Conservation (phyloP, 768 basidiomycete genomes). For the Hygrophoropsis aurantiaca region DNA sequence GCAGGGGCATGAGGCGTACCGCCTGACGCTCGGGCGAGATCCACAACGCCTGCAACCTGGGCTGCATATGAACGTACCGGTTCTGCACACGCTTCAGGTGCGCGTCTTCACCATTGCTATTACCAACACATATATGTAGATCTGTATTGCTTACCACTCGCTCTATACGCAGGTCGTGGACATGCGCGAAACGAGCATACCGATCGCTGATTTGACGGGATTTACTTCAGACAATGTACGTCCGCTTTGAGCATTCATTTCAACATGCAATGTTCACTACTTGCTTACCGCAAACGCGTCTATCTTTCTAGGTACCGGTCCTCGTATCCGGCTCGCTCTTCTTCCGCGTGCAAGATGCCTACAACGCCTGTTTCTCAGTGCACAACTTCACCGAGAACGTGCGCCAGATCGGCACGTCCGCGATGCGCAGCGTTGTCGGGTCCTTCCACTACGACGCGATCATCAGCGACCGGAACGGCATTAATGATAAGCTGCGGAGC, state of each 20-base stretch:
- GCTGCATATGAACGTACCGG: slow-evolving; percentile 43
- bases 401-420: slow-evolving; percentile 52
- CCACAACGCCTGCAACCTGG: slow-evolving; percentile 48
- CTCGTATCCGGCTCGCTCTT: slow-evolving; percentile 54
- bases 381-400: slow-evolving; percentile 50
- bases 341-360: slow-evolving; percentile 50
- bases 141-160: neutral
- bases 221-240: slow-evolving; percentile 34
- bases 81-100: slow-evolving; percentile 35
- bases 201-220: slow-evolving; percentile 36
- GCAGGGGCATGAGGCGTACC: slow-evolving; percentile 55
- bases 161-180: slow-evolving; percentile 37
- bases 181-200: slow-evolving; percentile 46
- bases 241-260: neutral
- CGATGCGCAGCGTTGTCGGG: slow-evolving; percentile 54
- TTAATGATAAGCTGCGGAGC: slow-evolving; percentile 46
- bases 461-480: slow-evolving; percentile 53
- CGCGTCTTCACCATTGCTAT: slow-evolving; percentile 23
- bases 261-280: neutral
- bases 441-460: slow-evolving; percentile 48
- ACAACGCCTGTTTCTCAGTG: slow-evolving; percentile 54
- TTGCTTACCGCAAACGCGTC: neutral
- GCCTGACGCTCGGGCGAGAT: slow-evolving; percentile 46
- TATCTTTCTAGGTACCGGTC: slow-evolving; percentile 42
- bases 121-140: neutral